Conservation (phyloP, 1,284 basidiomycete genomes). For the Trametes sp. region DNA sequence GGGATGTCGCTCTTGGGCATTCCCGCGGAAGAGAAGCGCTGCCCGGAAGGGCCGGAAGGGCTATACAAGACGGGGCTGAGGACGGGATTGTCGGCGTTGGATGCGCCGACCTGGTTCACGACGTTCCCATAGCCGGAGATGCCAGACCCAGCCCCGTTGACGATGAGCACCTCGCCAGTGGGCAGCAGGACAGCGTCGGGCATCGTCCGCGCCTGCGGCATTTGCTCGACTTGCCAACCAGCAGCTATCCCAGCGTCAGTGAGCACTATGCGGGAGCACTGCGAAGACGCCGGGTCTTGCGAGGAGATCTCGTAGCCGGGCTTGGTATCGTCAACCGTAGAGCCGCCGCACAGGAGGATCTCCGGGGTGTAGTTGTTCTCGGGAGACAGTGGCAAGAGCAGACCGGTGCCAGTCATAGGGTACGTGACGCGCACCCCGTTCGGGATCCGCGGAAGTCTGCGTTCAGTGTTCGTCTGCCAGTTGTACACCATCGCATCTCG, state of each 20-base stretch:
- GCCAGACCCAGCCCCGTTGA: slow-evolving; percentile 79
- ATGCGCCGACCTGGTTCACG: slow-evolving; percentile 68
- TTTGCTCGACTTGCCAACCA: slow-evolving; percentile 79
- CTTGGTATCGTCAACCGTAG: slow-evolving; percentile 67
- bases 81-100: slow-evolving; percentile 83
- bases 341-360: slow-evolving; percentile 83
- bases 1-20: slow-evolving; percentile 78
- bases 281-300: slow-evolving; percentile 72
- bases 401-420: slow-evolving; percentile 77
- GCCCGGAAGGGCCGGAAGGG: slow-evolving; percentile 63
- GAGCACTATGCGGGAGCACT: slow-evolving; percentile 76
- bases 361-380: slow-evolving; percentile 72
- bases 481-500: slow-evolving; percentile 83
- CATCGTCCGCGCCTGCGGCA: slow-evolving; percentile 81
- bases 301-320: slow-evolving; percentile 71
- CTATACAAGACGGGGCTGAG: slow-evolving; percentile 80
- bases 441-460: slow-evolving; percentile 71
- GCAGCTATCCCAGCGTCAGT: slow-evolving; percentile 67
- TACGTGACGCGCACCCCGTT: slow-evolving; percentile 86
- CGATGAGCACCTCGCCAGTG: slow-evolving; percentile 76
- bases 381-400: slow-evolving; percentile 75
- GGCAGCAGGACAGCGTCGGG: slow-evolving; percentile 85
- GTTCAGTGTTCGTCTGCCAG: slow-evolving; percentile 71
- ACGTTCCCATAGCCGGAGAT: slow-evolving; percentile 90
- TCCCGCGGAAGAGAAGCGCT: slow-evolving; percentile 67